Percentiles rank a stretch among this genome's conserved stretches.
Evolutionary conservation across 148 eudicot genomes (phyloP).

Genomic region (Silene uniflora): DNA sequence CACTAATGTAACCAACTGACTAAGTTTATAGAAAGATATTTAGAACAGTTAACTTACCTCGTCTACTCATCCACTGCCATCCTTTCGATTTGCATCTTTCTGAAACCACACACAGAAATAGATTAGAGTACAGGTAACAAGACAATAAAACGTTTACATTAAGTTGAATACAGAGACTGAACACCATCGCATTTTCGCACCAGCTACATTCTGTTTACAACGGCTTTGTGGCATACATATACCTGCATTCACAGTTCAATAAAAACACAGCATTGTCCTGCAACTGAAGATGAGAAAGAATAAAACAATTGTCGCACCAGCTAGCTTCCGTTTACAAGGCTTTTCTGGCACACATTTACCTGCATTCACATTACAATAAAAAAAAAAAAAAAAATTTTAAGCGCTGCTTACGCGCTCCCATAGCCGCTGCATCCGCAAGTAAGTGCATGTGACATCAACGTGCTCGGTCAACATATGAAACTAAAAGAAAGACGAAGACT

Average conservation of each 20-base stretch:
- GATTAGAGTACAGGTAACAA: slow-evolving; percentile 7
- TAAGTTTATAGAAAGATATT: neutral
- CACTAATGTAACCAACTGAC: neutral
- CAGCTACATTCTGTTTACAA: neutral
- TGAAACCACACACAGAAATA: slow-evolving; percentile 12
- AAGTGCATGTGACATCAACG: neutral
- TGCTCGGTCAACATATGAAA: slow-evolving; percentile 6
- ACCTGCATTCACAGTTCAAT: neutral
- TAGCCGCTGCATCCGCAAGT: neutral
- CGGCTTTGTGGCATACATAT: neutral
- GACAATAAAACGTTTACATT: neutral
- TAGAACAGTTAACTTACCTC: neutral
- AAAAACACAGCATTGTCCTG: neutral
- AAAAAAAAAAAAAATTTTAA: too few species aligned
- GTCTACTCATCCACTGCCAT: neutral
- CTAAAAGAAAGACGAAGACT: neutral
- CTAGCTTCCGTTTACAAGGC: neutral
- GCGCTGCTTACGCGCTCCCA: neutral
- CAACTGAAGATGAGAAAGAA: neutral
- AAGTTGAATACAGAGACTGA: neutral
- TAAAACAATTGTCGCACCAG: neutral
- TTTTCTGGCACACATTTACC: slow-evolving; percentile 6
- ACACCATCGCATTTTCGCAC: neutral
- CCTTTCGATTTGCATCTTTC: neutral
- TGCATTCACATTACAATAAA: neutral